Evolutionary conservation across 805 yeast genomes (phyloP), one percentile per base, ranked within the genome.

Genomic region (Candida sphagnicola): DNA sequence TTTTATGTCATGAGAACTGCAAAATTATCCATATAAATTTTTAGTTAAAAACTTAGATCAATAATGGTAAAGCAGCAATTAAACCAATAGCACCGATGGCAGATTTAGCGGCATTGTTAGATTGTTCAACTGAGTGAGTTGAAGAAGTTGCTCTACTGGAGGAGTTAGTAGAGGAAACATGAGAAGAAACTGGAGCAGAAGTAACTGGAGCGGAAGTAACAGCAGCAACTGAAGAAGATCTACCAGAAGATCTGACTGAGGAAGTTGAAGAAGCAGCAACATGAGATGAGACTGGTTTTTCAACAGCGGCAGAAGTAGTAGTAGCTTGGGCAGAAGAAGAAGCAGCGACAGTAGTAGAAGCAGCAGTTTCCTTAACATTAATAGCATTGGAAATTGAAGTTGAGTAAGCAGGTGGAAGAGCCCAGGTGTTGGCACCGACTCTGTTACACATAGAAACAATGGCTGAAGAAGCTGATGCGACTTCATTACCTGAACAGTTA

Each of bases 401-500:
- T 8, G 51, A 53, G 23, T 48, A 42, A 33, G 51, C 47, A 36
- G 57, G 51, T 28, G 59, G 44, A 40, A 49, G 44, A 18, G 48
- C 48, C 52, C 56, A 50, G 24, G 61, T 62, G 40, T 53, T 46
- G 26, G 57, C 57, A 46, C 68, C 66, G 30, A 62, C 68, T 23
- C 54, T 38, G 16, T 59, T 50, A 51, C 72, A 67, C 39, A 55
- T 34, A 18, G 65, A 54, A 24, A 46, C 43, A 41, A 69, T 72
- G 43, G 52, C 49, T 26, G 54, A 38, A 14, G 62, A 53, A 35
- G 62, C 66, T 18, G 45, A 19, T 18, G 31, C 44, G 28, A 65
- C 69, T 15, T 61, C 58, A 14, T 41, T 33, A 43, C 70, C 70
- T 16, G 41, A 28, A 39, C 76, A 67, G 19, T 62, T 65, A 16